These are phyloP conservation scores for Atkinsonella texensis DNA, from an alignment of 2,329 filamentous ascomycete genomes.

Conservation along the genomic window DNA sequence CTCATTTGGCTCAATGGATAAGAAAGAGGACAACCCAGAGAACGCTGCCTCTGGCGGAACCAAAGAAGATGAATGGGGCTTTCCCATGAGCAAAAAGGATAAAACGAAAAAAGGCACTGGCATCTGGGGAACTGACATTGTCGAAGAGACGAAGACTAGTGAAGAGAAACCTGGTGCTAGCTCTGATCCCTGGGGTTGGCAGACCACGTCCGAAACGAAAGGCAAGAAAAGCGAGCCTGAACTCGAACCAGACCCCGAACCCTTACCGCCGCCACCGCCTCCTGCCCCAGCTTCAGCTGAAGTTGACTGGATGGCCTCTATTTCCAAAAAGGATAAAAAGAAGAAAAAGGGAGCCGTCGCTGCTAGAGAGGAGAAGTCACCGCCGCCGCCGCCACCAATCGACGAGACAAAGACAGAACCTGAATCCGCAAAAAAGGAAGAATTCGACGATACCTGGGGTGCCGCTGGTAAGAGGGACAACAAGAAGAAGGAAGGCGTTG, in stretches of 20 bases:
- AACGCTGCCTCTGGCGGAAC: conserved; percentile 20
- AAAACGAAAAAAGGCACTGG: conserved; percentile 27
- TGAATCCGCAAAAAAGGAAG: conserved; percentile 8
- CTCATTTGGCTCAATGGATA: conserved; percentile 36
- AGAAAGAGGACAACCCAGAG: conserved; percentile 25
- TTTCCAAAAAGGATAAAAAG: conserved; percentile 18
- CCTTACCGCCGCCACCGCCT: conserved; percentile 10
- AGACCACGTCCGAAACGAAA: conserved; percentile 28
- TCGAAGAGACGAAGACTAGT: conserved; percentile 21
- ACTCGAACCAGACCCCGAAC: conserved; percentile 5
- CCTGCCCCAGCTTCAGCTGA: conserved; percentile 19
- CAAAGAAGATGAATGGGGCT: conserved; percentile 20
- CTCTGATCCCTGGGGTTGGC: conserved; percentile 23
- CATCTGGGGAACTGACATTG: conserved; percentile 23
- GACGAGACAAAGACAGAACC: conserved; percentile 6
- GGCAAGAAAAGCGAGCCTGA: conserved; percentile 21
- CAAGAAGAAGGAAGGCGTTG: conserved; percentile 11
- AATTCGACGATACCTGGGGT: conserved; percentile 5
- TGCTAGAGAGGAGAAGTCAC: conserved; percentile 7
- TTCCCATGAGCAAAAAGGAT: conserved; percentile 27
- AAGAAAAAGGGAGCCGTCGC: conserved; percentile 13
- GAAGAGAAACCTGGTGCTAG: conserved; percentile 13
- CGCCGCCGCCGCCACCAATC: neutral
- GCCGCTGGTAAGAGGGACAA: conserved; percentile 5
- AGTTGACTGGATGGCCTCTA: conserved; percentile 16